Base-by-base conservation (phyloP, 139 green algal genomes). In the Micromonas commoda region DNA sequence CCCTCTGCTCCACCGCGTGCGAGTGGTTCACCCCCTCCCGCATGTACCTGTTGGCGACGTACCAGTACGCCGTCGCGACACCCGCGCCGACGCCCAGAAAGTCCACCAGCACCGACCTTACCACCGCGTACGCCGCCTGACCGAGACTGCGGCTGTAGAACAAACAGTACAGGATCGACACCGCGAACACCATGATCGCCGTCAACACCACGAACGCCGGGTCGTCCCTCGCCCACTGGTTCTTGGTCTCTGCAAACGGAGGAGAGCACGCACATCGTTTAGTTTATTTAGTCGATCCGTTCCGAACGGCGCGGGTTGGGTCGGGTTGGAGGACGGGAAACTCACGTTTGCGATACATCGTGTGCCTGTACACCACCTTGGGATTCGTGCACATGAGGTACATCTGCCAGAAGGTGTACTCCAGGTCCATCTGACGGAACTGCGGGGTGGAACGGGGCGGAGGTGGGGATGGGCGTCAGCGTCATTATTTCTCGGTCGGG, bases 401-500 rank as follows among this genome's bases (percentile, higher is more conserved):
- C 92, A 98, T 97, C 32, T 96, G 84, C 94, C 94, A 98, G 29
- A 97, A 90, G 0, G 91, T 92, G 81, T 96, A 98, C 83, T 98
- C 91, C 2, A 96, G 86, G 68, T 98, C 94, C 83, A 88, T 86
- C 38, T 88, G 83, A 9, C 16, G 9, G 9, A 9, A 57, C 45
- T 57, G 45, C 45, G n/a, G n/a, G n/a, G n/a, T n/a, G n/a, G 45
- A 57, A 23, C 45, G 45, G 16, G 45, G 45, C 9, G 16, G 45
- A 16, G 45, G 45, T 23, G 9, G 45, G 45, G 45, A 57, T 16
- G 45, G 45, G 45, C 45, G 45, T 57, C 45, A 57, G 45, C 45
- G 45, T n/a, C n/a, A n/a, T n/a, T n/a, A n/a, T n/a, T n/a, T n/a
- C n/a, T n/a, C n/a, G n/a, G n/a, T n/a, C n/a, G n/a, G n/a, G n/a